Base-by-base conservation (phyloP, 2,329 filamentous ascomycete species). In the Lizonia empirigonia region DNA sequence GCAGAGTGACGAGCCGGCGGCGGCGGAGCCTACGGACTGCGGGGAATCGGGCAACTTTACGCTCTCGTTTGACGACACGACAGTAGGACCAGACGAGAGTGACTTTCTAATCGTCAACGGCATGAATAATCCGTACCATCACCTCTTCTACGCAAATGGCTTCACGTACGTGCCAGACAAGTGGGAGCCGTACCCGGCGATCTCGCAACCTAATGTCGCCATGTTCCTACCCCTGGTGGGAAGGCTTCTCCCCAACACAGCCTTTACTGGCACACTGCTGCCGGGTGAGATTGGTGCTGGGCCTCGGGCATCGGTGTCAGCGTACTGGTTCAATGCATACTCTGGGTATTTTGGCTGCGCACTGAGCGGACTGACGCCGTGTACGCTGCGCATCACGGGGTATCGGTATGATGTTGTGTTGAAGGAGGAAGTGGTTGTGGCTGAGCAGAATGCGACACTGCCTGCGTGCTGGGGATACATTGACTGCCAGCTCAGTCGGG, bases 291-390 rank as follows among this genome's bases (percentile, higher is more conserved):
- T 83, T 48, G 75, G 76, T 6, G 76, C 76, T 8, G 78, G 78
- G 2, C 71, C 72, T 22, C 74, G 74, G 10, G 72, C 74, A 9
- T 67, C 65, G 22, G 69, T 77, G 40, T 62, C 72, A 9, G 74
- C 74, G 8, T 82, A 77, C 70, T 81, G 78, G 75, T 82, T 83
- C 70, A 73, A 80, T 59, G 77, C 77, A 2, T 71, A 72, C 50
- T 74, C 71, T 32, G 77, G 71, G 1, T 78, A 71, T 56, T 74
- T 82, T 41, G 78, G 77, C 8, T 82, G 80, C 57, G 75, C 78
- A 35, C 75, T 77, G 29, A 69, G 60, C 44, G 70, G 74, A 19
- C 55, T 71, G 19, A 63, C 67, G 16, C 53, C 70, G n/a, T 78
- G 76, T 62, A 65, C 65, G 20, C 62, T 82, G 55, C 75, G 74